phyloP scores from a whole-genome alignment of 352 stramenopile genomes.

The Phytophthora vignae region DNA sequence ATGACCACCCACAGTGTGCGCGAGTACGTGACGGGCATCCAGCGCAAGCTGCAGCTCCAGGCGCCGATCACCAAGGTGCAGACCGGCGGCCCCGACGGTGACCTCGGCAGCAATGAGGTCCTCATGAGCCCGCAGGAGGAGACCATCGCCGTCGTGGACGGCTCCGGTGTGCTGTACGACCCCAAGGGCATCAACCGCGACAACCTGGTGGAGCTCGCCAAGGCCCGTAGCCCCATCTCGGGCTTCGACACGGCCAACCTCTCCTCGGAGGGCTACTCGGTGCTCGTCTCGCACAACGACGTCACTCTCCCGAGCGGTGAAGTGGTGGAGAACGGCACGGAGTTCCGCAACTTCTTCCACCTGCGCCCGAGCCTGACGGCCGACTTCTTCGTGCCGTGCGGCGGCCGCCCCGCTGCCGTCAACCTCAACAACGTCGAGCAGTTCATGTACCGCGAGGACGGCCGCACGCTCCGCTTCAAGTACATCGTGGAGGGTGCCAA shows the following conservation, averaged over 20 bases:
- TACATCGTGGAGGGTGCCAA: constrained; percentile 99
- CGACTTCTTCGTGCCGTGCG: constrained; percentile 97
- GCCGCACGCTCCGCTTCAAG: constrained; percentile 87
- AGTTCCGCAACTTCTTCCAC: constrained; percentile 98
- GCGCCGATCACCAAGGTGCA: constrained; percentile 96
- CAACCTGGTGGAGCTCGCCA: constrained; percentile 94
- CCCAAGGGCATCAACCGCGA: constrained; percentile 93
- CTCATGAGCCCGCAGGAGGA: constrained; percentile 97
- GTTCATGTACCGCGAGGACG: constrained; percentile 82
- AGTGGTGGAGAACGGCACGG: constrained; percentile 92
- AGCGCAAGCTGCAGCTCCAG: constrained; percentile 92
- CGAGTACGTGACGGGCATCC: constrained; percentile 96
- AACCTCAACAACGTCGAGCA: constrained; percentile 96
- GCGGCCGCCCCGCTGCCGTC: constrained; percentile 95
- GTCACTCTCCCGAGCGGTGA: constrained; percentile 74
- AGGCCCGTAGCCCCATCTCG: constrained; percentile 88
- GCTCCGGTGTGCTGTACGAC: constrained; percentile 94
- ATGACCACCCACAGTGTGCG: constrained; percentile 98
- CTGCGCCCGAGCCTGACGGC: constrained; percentile 91
- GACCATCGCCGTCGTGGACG: constrained; percentile 96
- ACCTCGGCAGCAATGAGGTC: constrained; percentile 98
- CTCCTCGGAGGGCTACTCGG: constrained; percentile 65
- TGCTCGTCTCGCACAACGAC: constrained; percentile 80
- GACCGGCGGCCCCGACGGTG: constrained; percentile 97
- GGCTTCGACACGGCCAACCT: constrained; percentile 89